Evolutionary conservation across 2,329 filamentous ascomycete genomes (phyloP), one percentile per base, ranked within the genome.

Genomic region (Fusarium nygamai): DNA sequence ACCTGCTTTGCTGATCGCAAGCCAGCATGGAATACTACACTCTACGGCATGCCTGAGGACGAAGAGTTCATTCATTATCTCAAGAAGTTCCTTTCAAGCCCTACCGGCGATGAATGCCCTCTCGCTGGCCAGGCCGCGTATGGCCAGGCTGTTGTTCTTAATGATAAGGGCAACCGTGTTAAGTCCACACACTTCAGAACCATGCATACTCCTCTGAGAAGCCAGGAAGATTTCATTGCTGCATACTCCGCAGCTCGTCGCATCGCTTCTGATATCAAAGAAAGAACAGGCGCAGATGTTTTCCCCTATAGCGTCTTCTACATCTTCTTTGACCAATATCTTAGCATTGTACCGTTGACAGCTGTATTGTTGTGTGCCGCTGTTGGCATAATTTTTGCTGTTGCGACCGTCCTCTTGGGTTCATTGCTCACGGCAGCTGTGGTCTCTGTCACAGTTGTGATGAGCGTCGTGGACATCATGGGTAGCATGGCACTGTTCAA

Each of bases 301-400:
- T 99, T 99, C 87, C 94, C 96, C 0, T 99, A 99, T 85, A 97
- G 94, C 76, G 92, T 98, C 69, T 98, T 98, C 82, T 99, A 99
- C 85, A 95, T 99, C 81, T 99, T 98, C 89, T 99, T 99, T 81
- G 96, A 99, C 81, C 96, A 98, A 81, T 99, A 99, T 80, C 89
- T 94, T 11, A 90, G 90, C 66, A 98, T 99, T 70, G 91, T 97
- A 27, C 88, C 89, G 17, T 88, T 98, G 8, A 95, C 96, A 0
- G 92, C 89, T 2, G 90, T 92, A 0, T 89, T 99, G 3, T 89
- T 99, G 36, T 92, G 93, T 46, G 93, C 94, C 8, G 96, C 95
- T 0, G 87, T 98, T 20, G 94, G 89, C 33, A 93, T 98, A 74
- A 97, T 98, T 68, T 92, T 98, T 67, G 81, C 93, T 68, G 89